These are phyloP conservation scores for Saprolegnia diclina DNA, from an alignment of 352 stramenopile genomes.

Conservation along the genomic window DNA sequence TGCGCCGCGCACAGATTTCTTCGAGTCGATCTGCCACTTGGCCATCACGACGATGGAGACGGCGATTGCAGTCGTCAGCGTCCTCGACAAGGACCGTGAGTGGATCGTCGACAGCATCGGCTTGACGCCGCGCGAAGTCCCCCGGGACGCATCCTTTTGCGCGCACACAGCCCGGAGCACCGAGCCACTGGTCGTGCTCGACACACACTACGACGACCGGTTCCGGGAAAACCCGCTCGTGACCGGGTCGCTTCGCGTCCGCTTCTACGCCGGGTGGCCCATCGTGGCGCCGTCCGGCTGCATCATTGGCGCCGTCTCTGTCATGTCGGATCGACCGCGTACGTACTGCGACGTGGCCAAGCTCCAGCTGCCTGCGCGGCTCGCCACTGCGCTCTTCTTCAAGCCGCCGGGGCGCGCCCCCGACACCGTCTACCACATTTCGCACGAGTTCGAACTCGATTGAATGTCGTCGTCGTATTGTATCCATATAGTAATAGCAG, in stretches of 20 bases:
- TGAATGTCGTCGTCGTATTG: neutral
- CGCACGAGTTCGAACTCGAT: neutral
- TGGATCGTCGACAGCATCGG: conserved; percentile 22
- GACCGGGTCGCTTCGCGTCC: conserved; percentile 12
- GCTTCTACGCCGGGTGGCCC: conserved; percentile 21
- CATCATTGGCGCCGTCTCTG: conserved; percentile 77
- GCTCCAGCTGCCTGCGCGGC: conserved; percentile 27
- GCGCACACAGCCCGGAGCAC: conserved; percentile 6
- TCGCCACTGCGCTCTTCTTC: neutral
- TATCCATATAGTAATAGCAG: neutral
- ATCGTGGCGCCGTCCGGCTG: conserved; percentile 56
- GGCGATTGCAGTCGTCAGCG: conserved; percentile 5
- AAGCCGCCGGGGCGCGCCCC: neutral
- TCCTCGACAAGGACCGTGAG: conserved; percentile 21
- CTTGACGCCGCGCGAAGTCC: conserved; percentile 5
- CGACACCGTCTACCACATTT: neutral
- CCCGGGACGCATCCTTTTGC: conserved; percentile 23
- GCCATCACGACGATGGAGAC: conserved; percentile 8
- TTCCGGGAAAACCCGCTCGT: conserved; percentile 23
- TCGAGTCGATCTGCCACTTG: conserved; percentile 24
- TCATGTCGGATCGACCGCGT: conserved; percentile 81
- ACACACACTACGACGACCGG: conserved; percentile 18
- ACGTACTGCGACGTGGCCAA: conserved; percentile 73
- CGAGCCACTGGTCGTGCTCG: conserved; percentile 16
- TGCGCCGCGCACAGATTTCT: conserved; percentile 18